Evolutionary conservation across 2,329 filamentous ascomycete species (phyloP).

Genomic region (Phoma sp.): DNA sequence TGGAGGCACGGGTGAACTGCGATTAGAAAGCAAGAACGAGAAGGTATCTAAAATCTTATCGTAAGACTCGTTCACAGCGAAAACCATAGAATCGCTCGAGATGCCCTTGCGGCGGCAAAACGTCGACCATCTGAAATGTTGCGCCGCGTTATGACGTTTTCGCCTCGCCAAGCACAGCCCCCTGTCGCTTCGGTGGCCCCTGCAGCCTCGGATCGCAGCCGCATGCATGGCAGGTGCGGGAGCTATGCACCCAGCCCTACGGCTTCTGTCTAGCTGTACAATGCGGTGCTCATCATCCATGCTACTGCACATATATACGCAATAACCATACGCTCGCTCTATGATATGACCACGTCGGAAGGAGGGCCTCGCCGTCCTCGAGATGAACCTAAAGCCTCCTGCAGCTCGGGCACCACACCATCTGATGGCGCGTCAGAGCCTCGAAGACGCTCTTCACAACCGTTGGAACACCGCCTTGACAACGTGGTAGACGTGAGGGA

Average conservation of each 20-base stretch:
- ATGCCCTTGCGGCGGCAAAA: constrained; percentile 20
- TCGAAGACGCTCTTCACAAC: neutral
- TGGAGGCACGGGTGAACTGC: constrained; percentile 7
- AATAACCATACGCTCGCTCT: constrained; percentile 8
- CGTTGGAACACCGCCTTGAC: neutral
- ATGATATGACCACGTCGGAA: constrained; percentile 34
- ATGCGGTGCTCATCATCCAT: constrained; percentile 15
- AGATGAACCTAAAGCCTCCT: constrained; percentile 4
- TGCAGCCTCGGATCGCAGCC: constrained; percentile 22
- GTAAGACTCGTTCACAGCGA: constrained; percentile 7
- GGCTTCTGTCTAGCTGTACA: constrained; percentile 13
- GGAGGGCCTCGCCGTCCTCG: constrained; percentile 16
- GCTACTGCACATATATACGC: constrained; percentile 4
- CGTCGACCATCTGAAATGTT: constrained; percentile 12
- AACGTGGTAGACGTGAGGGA: constrained; percentile 34
- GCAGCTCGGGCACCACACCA: neutral
- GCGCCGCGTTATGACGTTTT: constrained; percentile 17
- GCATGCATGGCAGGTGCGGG: constrained; percentile 23
- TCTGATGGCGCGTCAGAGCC: neutral
- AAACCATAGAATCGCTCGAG: constrained; percentile 10
- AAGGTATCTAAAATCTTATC: constrained; percentile 5
- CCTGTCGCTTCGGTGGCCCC: constrained; percentile 23
- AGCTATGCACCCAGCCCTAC: constrained; percentile 16
- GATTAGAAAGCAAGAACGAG: constrained; percentile 17
- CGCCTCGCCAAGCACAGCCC: constrained; percentile 13